These are phyloP conservation scores for Penicillium sp. DNA, from an alignment of 2,329 filamentous ascomycete species.

Conservation along the genomic window DNA sequence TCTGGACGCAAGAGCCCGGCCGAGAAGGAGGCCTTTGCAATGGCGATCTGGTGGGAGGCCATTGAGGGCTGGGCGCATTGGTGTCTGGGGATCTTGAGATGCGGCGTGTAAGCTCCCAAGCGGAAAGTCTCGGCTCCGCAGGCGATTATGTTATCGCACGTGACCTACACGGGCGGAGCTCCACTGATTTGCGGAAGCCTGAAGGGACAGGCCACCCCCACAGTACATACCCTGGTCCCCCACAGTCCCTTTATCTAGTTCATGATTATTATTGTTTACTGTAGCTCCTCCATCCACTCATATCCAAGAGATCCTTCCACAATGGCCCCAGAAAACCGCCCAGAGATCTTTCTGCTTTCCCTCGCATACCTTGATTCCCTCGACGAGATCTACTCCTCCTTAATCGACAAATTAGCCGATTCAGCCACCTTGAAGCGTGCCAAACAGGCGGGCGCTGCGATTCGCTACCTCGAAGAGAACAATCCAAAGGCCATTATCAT, in stretches of 20 bases:
- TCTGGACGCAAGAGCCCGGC: slow-evolving; percentile 76
- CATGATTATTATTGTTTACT: too few relatives aligned
- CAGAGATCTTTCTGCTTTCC: slow-evolving; percentile 4
- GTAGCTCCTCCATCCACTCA: not conserved
- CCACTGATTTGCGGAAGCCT: not conserved
- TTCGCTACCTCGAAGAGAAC: not conserved
- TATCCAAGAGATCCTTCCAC: not conserved
- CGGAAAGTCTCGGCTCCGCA: not conserved
- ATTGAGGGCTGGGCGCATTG: slow-evolving; percentile 48
- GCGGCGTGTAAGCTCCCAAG: not conserved
- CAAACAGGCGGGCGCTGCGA: not conserved
- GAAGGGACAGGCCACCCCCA: not conserved
- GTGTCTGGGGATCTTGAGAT: not conserved
- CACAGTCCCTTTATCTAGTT: too few relatives aligned
- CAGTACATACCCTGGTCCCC: not conserved
- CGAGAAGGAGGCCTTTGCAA: slow-evolving; percentile 79
- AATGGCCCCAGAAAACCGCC: not conserved
- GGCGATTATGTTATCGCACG: slow-evolving; percentile 7
- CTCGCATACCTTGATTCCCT: not conserved
- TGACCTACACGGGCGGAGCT: not conserved
- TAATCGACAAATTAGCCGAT: not conserved
- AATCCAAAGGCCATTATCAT: not conserved
- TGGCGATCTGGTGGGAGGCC: slow-evolving; percentile 73
- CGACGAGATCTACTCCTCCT: not conserved
- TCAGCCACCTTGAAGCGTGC: not conserved